A percentile compares a stretch with the other conserved stretches of the same genome.
Conservation (phyloP, 257 asterid genomes). For the Jasminum sambac region DNA sequence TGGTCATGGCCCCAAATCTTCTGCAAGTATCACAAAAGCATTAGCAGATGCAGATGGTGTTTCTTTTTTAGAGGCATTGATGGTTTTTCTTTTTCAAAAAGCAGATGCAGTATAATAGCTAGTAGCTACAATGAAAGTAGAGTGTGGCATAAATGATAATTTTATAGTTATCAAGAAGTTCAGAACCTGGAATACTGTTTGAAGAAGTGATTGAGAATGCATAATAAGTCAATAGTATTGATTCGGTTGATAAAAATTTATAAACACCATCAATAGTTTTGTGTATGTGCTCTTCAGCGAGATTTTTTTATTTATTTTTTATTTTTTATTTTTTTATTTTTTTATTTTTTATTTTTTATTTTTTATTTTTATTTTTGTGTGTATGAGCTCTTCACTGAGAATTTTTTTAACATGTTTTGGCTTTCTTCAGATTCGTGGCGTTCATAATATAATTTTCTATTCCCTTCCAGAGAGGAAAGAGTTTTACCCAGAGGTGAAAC, state of each 20-base stretch:
- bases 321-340: not conserved
- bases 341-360: too few relatives aligned
- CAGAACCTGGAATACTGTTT: not conserved
- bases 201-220: too few relatives aligned
- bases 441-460: constrained; percentile 68
- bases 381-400: not conserved
- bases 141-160: not conserved
- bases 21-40: not conserved
- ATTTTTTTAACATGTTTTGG: not conserved
- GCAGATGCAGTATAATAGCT: not conserved
- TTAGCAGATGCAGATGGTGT: not conserved
- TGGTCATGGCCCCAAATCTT: not conserved
- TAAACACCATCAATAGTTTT: not conserved
- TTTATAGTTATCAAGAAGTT: not conserved
- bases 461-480: constrained; percentile 96
- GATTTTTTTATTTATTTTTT: not conserved
- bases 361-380: too few relatives aligned
- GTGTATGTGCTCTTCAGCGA: not conserved
- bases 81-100: not conserved
- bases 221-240: too few relatives aligned
- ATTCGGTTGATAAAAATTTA: too few relatives aligned
- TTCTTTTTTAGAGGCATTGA: not conserved
- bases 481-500: constrained; percentile 85
- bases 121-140: not conserved
- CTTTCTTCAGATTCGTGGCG: constrained; percentile 69